These are phyloP conservation scores for Choiromyces venosus DNA, from an alignment of 495 filamentous ascomycete species.

Conservation along the genomic window DNA sequence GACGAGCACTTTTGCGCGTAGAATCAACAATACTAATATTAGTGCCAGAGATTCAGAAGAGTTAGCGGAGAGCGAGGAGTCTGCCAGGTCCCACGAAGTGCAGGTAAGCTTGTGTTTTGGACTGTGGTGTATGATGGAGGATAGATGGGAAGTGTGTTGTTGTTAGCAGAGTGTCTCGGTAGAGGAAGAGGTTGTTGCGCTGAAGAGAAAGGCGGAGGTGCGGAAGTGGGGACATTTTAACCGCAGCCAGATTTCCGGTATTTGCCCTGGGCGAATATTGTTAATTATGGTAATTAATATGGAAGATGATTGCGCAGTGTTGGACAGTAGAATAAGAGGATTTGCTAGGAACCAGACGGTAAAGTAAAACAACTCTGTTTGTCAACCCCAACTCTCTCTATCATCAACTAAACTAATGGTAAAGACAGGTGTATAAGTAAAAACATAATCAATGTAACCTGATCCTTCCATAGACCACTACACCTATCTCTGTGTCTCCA, in stretches of 20 bases:
- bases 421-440: too few species aligned
- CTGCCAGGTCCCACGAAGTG: constrained; percentile 90
- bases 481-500: too few species aligned
- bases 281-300: too few species aligned
- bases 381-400: too few species aligned
- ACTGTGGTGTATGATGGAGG: constrained; percentile 75
- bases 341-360: too few species aligned
- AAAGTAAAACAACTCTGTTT: too few species aligned
- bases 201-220: constrained; percentile 82
- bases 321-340: too few species aligned
- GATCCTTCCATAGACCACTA: too few species aligned
- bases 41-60: constrained; percentile 72
- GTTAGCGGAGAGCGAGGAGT: constrained; percentile 80
- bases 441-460: too few species aligned
- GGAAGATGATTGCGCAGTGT: too few species aligned
- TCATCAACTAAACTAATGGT: too few species aligned
- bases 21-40: constrained; percentile 90
- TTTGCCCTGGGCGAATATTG: constrained; percentile 83
- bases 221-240: constrained; percentile 58
- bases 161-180: constrained; percentile 52
- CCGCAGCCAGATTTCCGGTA: constrained; percentile 70
- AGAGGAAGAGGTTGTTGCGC: constrained; percentile 93
- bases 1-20: constrained; percentile 77
- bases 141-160: constrained; percentile 38
- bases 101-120: constrained; percentile 83